Conservation (phyloP, 2,329 filamentous ascomycete species). For the Dothideomycetidae sp. region DNA sequence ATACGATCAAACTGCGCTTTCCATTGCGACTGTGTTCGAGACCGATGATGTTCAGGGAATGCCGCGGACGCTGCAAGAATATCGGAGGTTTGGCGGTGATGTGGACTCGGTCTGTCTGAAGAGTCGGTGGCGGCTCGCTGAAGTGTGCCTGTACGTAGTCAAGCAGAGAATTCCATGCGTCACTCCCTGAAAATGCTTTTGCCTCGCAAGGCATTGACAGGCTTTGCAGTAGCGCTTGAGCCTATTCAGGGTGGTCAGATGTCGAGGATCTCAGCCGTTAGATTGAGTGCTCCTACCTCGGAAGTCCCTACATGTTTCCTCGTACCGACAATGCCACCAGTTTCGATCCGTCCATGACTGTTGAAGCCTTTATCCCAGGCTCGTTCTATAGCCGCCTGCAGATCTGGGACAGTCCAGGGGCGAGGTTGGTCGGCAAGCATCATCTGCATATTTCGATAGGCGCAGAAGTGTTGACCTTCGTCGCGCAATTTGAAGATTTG, state of each 20-base stretch:
- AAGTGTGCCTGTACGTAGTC: constrained; percentile 64
- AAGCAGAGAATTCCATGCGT: constrained; percentile 43
- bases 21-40: constrained; percentile 56
- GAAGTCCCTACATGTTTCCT: constrained; percentile 94
- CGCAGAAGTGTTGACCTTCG: constrained; percentile 65
- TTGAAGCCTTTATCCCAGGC: constrained; percentile 85
- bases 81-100: constrained; percentile 45
- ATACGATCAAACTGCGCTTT: constrained; percentile 59
- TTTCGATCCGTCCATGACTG: constrained; percentile 55
- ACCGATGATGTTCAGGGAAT: constrained; percentile 82
- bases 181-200: constrained; percentile 34
- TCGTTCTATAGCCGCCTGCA: constrained; percentile 73
- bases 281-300: constrained; percentile 34
- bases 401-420: constrained; percentile 49
- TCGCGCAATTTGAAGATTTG: constrained; percentile 66
- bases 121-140: constrained; percentile 9
- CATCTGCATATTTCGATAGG: constrained; percentile 93
- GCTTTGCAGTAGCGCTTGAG: neutral
- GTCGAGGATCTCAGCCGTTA: constrained; percentile 53
- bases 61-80: constrained; percentile 79
- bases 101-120: constrained; percentile 25
- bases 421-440: constrained; percentile 59
- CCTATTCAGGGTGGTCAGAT: too few species aligned
- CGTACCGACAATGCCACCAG: constrained; percentile 68
- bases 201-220: constrained; percentile 42